phyloP scores from a whole-genome alignment of 164 flowering plant species.

The Hamamelis virginiana region DNA sequence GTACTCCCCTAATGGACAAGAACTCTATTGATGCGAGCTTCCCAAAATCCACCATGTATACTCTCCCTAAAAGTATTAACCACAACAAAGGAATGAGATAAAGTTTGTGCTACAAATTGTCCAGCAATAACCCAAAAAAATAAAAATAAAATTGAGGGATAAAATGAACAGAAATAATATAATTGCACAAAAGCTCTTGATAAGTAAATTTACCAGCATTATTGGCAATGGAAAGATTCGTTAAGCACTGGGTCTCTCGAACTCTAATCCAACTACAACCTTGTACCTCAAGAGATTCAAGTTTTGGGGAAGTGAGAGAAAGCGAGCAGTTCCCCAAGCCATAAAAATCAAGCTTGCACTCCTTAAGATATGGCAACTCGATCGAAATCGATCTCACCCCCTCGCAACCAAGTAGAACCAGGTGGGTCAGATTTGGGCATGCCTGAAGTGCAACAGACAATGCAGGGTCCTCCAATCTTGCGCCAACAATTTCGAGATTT shows the following conservation, averaged over 20 bases:
- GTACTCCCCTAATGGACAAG: conserved; percentile 72
- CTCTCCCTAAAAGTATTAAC: conserved; percentile 50
- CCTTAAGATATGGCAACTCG: conserved; percentile 53
- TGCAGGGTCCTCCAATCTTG: conserved; percentile 56
- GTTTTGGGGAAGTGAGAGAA: conserved; percentile 43
- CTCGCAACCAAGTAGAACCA: conserved; percentile 74
- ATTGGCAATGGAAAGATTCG: conserved; percentile 61
- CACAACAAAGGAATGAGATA: conserved; percentile 5
- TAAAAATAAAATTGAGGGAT: too few relatives aligned
- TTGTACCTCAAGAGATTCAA: conserved; percentile 64
- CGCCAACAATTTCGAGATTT: conserved; percentile 78
- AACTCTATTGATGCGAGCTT: conserved; percentile 65
- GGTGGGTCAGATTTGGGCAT: conserved; percentile 67
- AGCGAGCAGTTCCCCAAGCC: conserved; percentile 67
- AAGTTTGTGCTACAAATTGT: too few relatives aligned
- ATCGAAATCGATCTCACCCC: conserved; percentile 59
- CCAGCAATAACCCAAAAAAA: neutral
- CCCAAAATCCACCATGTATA: conserved; percentile 70
- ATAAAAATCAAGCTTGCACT: conserved; percentile 77
- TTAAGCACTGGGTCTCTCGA: conserved; percentile 43
- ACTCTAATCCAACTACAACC: conserved; percentile 82
- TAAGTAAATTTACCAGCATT: conserved; percentile 50
- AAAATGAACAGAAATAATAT: neutral
- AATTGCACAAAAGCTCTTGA: neutral
- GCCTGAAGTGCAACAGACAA: conserved; percentile 49